These are phyloP conservation scores for Chlamydomonas eustigma DNA, from an alignment of 139 green algal genomes.

Conservation along the genomic window DNA sequence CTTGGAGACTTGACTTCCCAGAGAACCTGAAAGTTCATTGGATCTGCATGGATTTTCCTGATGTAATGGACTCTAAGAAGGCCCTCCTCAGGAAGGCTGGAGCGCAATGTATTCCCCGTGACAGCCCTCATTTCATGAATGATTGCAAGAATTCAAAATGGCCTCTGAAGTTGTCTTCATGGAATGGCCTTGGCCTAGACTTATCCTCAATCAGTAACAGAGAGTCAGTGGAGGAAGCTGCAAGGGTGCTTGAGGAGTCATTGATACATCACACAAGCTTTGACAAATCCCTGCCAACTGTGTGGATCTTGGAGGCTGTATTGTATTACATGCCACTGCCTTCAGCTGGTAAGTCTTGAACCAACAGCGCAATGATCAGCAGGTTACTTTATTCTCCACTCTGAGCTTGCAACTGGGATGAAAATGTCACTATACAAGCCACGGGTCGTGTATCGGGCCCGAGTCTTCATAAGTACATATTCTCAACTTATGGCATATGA, in stretches of 20 bases:
- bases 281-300: not conserved
- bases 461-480: too few species aligned
- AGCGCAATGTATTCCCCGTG: not conserved
- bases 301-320: conserved; percentile 10
- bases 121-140: too few species aligned
- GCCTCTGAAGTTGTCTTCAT: not conserved
- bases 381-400: too few species aligned
- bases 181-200: not conserved
- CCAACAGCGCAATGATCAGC: too few species aligned
- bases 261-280: not conserved
- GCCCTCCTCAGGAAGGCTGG: conserved; percentile 13
- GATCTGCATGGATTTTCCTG: conserved; percentile 24
- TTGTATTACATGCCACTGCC: conserved; percentile 10
- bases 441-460: too few species aligned
- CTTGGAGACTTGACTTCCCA: conserved; percentile 28
- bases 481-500: too few species aligned
- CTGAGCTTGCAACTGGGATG: too few species aligned
- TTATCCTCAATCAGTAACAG: not conserved
- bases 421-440: too few species aligned
- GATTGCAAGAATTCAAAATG: too few species aligned
- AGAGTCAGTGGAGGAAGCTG: not conserved
- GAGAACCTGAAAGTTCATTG: not conserved
- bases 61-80: conserved; percentile 19
- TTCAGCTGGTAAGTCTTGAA: not conserved
- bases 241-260: not conserved